These are phyloP conservation scores for Imleria badia DNA, from an alignment of 768 basidiomycete genomes.

Conservation along the genomic window DNA sequence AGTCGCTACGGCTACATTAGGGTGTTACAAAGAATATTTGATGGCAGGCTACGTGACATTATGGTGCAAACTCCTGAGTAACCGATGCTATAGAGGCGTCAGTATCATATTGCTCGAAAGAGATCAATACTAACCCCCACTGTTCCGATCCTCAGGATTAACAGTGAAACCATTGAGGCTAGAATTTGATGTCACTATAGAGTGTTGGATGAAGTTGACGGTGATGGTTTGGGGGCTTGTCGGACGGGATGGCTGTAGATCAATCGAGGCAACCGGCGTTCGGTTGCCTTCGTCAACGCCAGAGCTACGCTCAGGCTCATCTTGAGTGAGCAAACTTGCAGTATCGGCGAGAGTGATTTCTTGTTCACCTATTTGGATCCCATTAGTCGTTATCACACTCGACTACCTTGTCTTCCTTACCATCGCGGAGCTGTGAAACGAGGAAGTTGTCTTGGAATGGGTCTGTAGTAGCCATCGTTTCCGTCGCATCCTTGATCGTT, in stretches of 20 bases:
- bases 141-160: neutral
- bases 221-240: neutral
- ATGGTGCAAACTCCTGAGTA: neutral
- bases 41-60: neutral
- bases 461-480: neutral
- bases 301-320: neutral
- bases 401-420: neutral
- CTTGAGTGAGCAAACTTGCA: neutral
- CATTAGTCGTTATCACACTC: neutral
- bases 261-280: neutral
- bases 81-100: neutral
- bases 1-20: neutral
- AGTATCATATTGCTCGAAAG: neutral
- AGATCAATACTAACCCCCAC: neutral
- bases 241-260: neutral
- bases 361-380: neutral
- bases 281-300: neutral
- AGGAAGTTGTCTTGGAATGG: slow-evolving; percentile 7
- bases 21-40: neutral
- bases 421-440: neutral
- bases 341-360: neutral
- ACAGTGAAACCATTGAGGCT: neutral
- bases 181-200: slow-evolving; percentile 4
- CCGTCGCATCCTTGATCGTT: neutral
- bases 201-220: neutral